phyloP scores from a whole-genome alignment of 768 basidiomycete genomes.

The Lyophyllum decastes region DNA sequence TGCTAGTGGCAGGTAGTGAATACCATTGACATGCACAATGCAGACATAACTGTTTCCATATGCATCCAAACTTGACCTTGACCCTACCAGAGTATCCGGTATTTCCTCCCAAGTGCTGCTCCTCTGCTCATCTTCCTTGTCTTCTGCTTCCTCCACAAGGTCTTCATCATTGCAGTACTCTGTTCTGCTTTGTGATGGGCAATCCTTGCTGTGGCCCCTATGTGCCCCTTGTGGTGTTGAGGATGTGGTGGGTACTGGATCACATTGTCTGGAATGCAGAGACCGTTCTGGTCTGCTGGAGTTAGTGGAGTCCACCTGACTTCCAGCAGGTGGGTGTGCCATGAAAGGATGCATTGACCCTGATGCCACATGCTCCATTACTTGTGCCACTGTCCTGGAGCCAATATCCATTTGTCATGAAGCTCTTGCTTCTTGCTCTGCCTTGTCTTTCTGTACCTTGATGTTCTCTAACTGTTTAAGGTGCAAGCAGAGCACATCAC shows the following conservation, averaged over 20 bases:
- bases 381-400: neutral
- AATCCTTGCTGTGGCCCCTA: no score
- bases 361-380: neutral
- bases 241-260: no score
- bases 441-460: neutral
- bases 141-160: neutral
- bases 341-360: no score
- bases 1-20: neutral
- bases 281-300: no score
- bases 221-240: no score
- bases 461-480: neutral
- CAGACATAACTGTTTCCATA: neutral
- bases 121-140: neutral
- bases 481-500: neutral
- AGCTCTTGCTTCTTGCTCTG: neutral
- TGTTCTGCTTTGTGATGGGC: no score
- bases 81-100: neutral
- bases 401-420: neutral
- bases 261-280: no score
- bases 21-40: neutral
- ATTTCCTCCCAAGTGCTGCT: neutral
- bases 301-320: no score
- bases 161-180: neutral
- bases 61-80: neutral
- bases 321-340: no score